Conservation (phyloP, 2,329 filamentous ascomycete genomes). For the Aureobasidium namibiae region DNA sequence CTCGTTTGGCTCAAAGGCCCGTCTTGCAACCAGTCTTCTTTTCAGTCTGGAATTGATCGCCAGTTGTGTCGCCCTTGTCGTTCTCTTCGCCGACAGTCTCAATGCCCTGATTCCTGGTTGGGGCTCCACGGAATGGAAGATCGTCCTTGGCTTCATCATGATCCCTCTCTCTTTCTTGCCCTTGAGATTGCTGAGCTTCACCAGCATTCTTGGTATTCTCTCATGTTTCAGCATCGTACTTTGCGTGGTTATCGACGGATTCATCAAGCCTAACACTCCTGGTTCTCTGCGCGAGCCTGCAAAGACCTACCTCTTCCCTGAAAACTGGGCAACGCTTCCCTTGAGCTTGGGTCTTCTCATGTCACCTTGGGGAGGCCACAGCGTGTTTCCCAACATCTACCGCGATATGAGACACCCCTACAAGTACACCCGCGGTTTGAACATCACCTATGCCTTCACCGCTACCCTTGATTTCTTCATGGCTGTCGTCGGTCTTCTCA, state of each 20-base stretch:
- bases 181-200: conserved; percentile 75
- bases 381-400: conserved; percentile 78
- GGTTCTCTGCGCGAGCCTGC: conserved; percentile 79
- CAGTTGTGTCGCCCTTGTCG: conserved; percentile 79
- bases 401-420: conserved; percentile 72
- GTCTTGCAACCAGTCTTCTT: conserved; percentile 72
- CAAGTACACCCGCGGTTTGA: conserved; percentile 68
- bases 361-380: conserved; percentile 66
- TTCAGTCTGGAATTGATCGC: conserved; percentile 84
- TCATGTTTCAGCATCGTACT: conserved; percentile 81
- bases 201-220: conserved; percentile 85
- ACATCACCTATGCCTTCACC: conserved; percentile 77
- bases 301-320: conserved; percentile 70
- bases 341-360: conserved; percentile 86
- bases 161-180: conserved; percentile 80
- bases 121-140: conserved; percentile 69
- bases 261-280: conserved; percentile 68
- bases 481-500: conserved; percentile 75
- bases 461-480: conserved; percentile 73
- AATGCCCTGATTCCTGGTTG: conserved; percentile 66
- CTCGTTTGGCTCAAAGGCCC: conserved; percentile 75
- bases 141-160: conserved; percentile 69
- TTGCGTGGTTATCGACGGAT: conserved; percentile 76
- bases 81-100: conserved; percentile 92
- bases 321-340: conserved; percentile 79